These are phyloP conservation scores for Rosa multiflora DNA, from an alignment of 306 rosid species.

Conservation along the genomic window DNA sequence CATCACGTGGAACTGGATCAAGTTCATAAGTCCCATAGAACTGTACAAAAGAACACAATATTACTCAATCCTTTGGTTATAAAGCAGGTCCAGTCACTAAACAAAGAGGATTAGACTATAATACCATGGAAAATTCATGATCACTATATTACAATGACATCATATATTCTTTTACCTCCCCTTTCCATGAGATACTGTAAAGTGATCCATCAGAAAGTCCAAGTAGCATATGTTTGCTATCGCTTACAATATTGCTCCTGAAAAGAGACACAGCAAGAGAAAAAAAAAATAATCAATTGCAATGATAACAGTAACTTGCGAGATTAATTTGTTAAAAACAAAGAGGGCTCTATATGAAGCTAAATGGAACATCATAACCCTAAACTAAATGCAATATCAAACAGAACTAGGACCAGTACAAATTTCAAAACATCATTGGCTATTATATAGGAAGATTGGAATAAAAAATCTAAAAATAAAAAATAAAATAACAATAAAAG, in stretches of 20 bases:
- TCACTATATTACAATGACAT: background rate
- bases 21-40: constrained; percentile 78
- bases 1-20: constrained; percentile 48
- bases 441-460: background rate
- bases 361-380: constrained; percentile 11
- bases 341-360: constrained; percentile 16
- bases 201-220: constrained; percentile 94
- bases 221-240: constrained; percentile 75
- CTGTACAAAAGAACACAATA: constrained; percentile 54
- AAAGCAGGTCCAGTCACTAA: constrained; percentile 9
- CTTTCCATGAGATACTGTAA: constrained; percentile 92
- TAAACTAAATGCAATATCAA: constrained; percentile 12
- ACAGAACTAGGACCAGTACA: background rate
- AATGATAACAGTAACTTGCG: constrained; percentile 19
- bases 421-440: background rate
- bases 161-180: constrained; percentile 64
- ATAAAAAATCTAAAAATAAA: background rate
- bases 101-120: constrained; percentile 2
- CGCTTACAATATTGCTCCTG: constrained; percentile 92
- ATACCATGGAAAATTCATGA: background rate
- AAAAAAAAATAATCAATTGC: constrained; percentile 29
- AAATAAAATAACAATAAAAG: background rate
- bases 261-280: constrained; percentile 22
- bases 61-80: constrained; percentile 21
- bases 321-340: constrained; percentile 14